Conservation (phyloP, 257 asterid species). For the Solanum virginianum region DNA sequence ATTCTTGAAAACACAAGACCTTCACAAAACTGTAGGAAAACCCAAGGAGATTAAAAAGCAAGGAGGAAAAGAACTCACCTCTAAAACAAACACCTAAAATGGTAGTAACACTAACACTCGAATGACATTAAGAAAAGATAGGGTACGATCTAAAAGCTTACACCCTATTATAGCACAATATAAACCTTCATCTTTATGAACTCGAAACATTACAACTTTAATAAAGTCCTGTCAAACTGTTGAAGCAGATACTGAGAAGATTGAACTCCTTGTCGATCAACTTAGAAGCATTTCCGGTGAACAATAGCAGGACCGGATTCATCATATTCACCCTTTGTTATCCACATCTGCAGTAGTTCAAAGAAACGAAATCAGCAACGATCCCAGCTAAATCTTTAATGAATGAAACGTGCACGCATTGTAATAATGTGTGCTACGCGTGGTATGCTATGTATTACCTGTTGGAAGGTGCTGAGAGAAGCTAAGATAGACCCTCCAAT, state of each 20-base stretch:
- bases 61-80: neutral
- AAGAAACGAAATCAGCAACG: neutral
- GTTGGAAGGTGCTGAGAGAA: slow-evolving; percentile 24
- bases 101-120: neutral
- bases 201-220: neutral
- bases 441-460: neutral
- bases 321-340: slow-evolving; percentile 9
- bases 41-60: neutral
- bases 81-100: neutral
- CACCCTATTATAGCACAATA: neutral
- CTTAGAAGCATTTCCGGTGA: slow-evolving; percentile 9
- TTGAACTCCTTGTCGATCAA: neutral
- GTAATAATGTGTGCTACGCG: neutral
- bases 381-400: neutral
- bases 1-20: no score
- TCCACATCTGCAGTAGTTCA: slow-evolving; percentile 3
- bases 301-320: slow-evolving; percentile 9
- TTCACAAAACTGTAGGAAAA: neutral
- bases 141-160: neutral
- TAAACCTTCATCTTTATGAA: neutral
- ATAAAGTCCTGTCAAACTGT: neutral
- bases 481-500: slow-evolving; percentile 28
- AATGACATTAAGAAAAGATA: neutral
- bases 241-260: neutral
- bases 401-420: neutral